Conservation (phyloP, 345 rosid genomes). For the Heritiera fomes region DNA sequence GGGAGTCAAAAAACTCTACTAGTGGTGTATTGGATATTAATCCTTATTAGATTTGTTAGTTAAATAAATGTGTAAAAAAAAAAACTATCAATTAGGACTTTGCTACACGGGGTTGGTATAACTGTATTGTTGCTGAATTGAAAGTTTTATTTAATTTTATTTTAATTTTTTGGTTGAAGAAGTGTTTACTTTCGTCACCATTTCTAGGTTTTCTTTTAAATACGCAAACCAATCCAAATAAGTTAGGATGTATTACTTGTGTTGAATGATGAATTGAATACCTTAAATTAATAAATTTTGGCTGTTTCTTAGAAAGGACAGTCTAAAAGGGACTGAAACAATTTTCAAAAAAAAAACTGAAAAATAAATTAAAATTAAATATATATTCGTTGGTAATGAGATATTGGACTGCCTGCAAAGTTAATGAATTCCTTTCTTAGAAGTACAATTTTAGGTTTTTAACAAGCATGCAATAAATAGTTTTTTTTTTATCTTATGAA, state of each 20-base stretch:
- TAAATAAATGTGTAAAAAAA: neutral
- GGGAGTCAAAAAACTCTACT: no score
- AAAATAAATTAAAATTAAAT: neutral
- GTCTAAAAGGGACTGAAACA: neutral
- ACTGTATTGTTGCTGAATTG: neutral
- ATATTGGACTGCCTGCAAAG: neutral
- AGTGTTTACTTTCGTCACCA: neutral
- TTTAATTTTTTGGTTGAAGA: neutral
- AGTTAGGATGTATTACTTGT: neutral
- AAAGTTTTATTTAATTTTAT: no score
- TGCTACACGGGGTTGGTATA: neutral
- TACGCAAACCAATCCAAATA: neutral
- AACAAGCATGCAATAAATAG: neutral
- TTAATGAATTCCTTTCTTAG: neutral
- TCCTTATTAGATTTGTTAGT: neutral
- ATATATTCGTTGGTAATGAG: neutral
- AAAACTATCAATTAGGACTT: no score
- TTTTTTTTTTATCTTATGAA: neutral
- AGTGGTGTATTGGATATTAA: no score
- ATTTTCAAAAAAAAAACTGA: neutral
- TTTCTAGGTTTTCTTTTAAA: neutral
- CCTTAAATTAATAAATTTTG: neutral
- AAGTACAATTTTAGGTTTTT: neutral
- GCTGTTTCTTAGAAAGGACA: neutral
- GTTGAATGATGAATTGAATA: neutral